Percentiles rank a stretch among this genome's conserved stretches.
These are phyloP conservation scores for Debaryomyces hansenii DNA, from an alignment of 805 yeast genomes.

Conservation along the genomic window DNA sequence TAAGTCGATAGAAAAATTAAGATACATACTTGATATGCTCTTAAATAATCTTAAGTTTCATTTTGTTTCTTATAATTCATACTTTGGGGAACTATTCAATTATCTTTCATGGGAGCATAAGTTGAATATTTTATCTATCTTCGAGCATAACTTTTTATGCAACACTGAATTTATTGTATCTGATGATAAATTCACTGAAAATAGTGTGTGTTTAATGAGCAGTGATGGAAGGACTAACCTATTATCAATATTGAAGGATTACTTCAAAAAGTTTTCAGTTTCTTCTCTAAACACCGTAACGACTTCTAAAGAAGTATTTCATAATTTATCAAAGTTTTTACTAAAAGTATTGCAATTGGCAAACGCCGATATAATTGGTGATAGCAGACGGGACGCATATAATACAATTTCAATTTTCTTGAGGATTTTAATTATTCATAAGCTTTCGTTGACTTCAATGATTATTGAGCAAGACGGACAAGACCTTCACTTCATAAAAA, in stretches of 20 bases:
- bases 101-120: constrained; percentile 30
- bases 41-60: constrained; percentile 23
- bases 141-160: constrained; percentile 28
- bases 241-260: constrained; percentile 42
- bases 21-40: constrained; percentile 11
- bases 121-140: constrained; percentile 20
- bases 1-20: constrained; percentile 12
- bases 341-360: constrained; percentile 18
- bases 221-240: constrained; percentile 17
- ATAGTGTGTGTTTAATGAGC: constrained; percentile 1
- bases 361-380: constrained; percentile 6
- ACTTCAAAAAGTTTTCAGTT: constrained; percentile 48
- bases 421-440: constrained; percentile 59
- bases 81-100: constrained; percentile 41
- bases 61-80: constrained; percentile 30
- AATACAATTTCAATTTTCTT: constrained; percentile 48
- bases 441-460: constrained; percentile 47
- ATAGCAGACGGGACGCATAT: constrained; percentile 11
- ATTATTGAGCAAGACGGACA: constrained; percentile 38
- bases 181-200: background rate
- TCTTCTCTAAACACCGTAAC: constrained; percentile 23
- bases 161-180: constrained; percentile 10
- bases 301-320: constrained; percentile 20
- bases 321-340: constrained; percentile 20
- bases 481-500: constrained; percentile 49